These are phyloP conservation scores for Suaeda aralocaspica DNA, from an alignment of 148 eudicot genomes.

Conservation along the genomic window DNA sequence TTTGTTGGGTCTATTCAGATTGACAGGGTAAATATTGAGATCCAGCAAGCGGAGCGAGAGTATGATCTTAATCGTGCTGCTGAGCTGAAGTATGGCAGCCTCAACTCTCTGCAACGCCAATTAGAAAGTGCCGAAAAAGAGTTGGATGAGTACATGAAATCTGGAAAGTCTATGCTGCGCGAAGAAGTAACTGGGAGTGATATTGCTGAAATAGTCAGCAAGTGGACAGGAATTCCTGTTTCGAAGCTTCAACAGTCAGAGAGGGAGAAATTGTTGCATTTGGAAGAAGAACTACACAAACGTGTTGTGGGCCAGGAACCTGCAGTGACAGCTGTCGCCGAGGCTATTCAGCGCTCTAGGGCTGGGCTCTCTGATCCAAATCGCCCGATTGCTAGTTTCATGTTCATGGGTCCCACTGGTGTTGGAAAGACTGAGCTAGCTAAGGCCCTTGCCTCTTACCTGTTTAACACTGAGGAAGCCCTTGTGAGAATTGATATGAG, in stretches of 20 bases:
- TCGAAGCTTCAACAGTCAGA: constrained; percentile 92
- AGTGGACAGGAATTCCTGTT: constrained; percentile 98
- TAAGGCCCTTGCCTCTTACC: constrained; percentile 70
- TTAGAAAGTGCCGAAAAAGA: constrained; percentile 82
- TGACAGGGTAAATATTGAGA: constrained; percentile 94
- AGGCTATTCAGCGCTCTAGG: constrained; percentile 93
- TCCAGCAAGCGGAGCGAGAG: constrained; percentile 92
- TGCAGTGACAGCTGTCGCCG: constrained; percentile 82
- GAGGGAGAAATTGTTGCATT: constrained; percentile 70
- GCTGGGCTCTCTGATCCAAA: constrained; percentile 96
- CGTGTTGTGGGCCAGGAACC: constrained; percentile 95
- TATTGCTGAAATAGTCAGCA: constrained; percentile 95
- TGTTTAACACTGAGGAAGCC: constrained; percentile 90
- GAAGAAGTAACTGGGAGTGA: constrained; percentile 88
- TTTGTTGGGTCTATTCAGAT: constrained; percentile 44
- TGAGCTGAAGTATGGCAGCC: constrained; percentile 93
- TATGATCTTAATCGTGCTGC: constrained; percentile 96
- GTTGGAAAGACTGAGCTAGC: constrained; percentile 97
- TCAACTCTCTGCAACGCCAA: constrained; percentile 83
- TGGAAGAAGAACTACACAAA: constrained; percentile 87
- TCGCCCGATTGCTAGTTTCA: constrained; percentile 88
- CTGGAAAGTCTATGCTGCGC: constrained; percentile 94
- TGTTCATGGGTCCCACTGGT: constrained; percentile 98
- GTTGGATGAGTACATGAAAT: constrained; percentile 70
- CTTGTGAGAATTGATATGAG: constrained; percentile 94